Base-by-base conservation (phyloP, 352 stramenopile species). In the Hyaloperonospora brassicae region DNA sequence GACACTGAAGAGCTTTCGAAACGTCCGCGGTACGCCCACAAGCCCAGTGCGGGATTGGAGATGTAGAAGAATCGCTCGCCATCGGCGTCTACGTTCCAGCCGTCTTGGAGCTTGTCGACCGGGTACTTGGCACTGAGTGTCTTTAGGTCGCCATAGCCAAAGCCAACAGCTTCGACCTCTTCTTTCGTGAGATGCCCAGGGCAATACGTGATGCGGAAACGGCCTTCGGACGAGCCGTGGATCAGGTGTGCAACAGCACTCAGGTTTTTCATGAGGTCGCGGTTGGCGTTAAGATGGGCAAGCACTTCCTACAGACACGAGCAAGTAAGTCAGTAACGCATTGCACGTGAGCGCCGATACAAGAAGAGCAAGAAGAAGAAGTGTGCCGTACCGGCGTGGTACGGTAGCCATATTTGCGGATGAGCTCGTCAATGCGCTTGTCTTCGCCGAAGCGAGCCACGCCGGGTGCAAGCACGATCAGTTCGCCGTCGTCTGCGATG, bases 121-220 rank as follows among this genome's bases (percentile, higher is more conserved):
- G 93, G 70, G 56, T 97, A 98, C 44, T 82, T 87, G 24, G 70
- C 55, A 27, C 72, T 77, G 81, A 97, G 96, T 25, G 80, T 64
- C 13, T 78, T 60, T 9, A 98, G 68, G 59, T 96, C 73, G 12
- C 65, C 90, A 64, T 96, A 98, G 30, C 79, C 60, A 64, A 97
- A 98, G 8, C 93, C 95, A 14, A 97, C 95, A 22, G 71, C 63
- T 73, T 98, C 92, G 14, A 98, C 68, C 50, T 98, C 94, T 25
- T 96, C 84, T 47, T 82, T 73, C 0, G 85, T 90, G n/a, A 99
- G 71, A 50, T 94, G 77, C 17, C 87, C 92, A 5, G 91, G 88
- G 17, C 81, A 90, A 64, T 98, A 98, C 5, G 86, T 98, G 59
- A 99, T 89, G 24, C 69, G 80, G 68, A 99, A 99, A n/a, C 96